Percentiles rank a stretch among this genome's conserved stretches.
Conservation (phyloP, 352 stramenopile species). For the Pythium monospermum region DNA sequence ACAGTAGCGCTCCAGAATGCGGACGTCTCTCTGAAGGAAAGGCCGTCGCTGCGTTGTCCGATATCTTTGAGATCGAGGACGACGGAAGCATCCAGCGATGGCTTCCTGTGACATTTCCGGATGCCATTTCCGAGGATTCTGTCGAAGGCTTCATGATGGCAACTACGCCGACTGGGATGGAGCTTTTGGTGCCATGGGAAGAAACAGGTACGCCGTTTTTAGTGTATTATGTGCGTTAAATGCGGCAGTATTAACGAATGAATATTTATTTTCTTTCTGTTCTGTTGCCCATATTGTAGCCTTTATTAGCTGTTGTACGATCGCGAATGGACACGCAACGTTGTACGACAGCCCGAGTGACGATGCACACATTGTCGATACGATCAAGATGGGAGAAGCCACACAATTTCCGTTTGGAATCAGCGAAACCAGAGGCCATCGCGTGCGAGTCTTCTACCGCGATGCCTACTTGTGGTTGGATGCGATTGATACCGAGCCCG, state of each 20-base stretch:
- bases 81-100: conserved; percentile 28
- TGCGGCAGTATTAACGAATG: too few species aligned
- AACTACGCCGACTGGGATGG: conserved; percentile 33
- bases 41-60: conserved; percentile 32
- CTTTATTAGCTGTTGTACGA: conserved; percentile 39
- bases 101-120: conserved; percentile 46
- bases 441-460: conserved; percentile 40
- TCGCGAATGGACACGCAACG: conserved; percentile 26
- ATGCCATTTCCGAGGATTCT: conserved; percentile 23
- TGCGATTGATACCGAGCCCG: conserved; percentile 29
- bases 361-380: conserved; percentile 26
- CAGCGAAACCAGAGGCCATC: conserved; percentile 22
- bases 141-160: conserved; percentile 53
- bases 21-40: conserved; percentile 46
- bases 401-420: conserved; percentile 38
- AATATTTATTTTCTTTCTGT: too few species aligned
- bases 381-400: conserved; percentile 29
- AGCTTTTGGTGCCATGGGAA: conserved; percentile 50
- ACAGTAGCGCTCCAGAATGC: conserved; percentile 34
- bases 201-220: conserved; percentile 26
- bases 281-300: too few species aligned
- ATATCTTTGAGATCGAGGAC: conserved; percentile 29
- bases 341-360: conserved; percentile 35
- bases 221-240: too few species aligned
- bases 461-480: too few species aligned